Evolutionary conservation across 108 stramenopile species (phyloP), one percentile per base, ranked within the genome.

Genomic region (Mediolabrus comicus): DNA sequence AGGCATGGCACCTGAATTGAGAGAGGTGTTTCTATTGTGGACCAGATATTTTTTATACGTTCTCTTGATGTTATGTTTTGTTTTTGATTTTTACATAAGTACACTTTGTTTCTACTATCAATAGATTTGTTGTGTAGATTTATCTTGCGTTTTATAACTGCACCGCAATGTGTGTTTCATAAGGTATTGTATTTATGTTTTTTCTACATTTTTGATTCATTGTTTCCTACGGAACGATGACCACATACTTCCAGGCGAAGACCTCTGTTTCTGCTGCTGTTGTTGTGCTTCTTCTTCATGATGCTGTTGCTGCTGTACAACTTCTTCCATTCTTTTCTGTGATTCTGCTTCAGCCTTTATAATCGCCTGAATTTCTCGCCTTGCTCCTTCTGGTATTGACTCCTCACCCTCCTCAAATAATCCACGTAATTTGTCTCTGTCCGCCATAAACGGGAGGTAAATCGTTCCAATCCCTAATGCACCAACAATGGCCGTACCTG

Each of bases 391-490:
- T 8, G 80, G 80, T 22, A 82, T 77, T 5, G 62, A 17, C 29
- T 74, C 59, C 25, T 77, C 81, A 1, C 71, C 77, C 66, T 79
- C 77, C 43, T 82, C 81, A 30, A 69, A 77, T 8, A 82, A 54
- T 4, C 81, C 81, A 25, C 81, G 71, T 11, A 82, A 38, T 69
- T 82, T 82, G 54, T 82, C 81, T 22, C 76, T 53, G 62, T 82
- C 81, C 1, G 81, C 81, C 17, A 77, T 41, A 59, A 73, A 82
- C 3, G 81, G 81, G 0, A 82, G 66, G 53, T 82, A 82, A 24
- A 82, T 72, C 0, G 75, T 75, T 24, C 65, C 81, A 8, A 82
- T 26, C 2, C 81, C 81, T 0, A 82, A 25, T 22, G 76, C 81
- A 17, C 55, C 59, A 19, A 77, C 56, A 11, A 72, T 82, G 29